phyloP scores from a whole-genome alignment of 805 yeast species.

The Ogataea paradorogensis region DNA sequence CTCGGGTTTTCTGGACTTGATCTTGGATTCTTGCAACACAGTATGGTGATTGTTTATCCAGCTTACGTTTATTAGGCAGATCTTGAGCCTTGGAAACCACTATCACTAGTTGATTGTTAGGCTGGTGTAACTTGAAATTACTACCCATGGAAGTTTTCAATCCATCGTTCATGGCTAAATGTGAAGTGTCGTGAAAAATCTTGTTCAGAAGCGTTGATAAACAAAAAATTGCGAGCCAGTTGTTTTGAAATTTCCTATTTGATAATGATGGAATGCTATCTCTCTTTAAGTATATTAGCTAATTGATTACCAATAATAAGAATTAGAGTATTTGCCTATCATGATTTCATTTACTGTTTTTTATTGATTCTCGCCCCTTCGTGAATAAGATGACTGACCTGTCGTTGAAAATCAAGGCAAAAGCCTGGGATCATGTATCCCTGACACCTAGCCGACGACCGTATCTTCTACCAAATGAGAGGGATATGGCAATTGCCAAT shows the following conservation, averaged over 20 bases:
- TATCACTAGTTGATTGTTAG: slow-evolving; percentile 59
- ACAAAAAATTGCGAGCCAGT: neutral
- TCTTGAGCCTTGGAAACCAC: slow-evolving; percentile 81
- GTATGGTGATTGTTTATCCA: slow-evolving; percentile 94
- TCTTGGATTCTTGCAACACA: slow-evolving; percentile 80
- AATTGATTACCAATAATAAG: too few species aligned
- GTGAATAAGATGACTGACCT: neutral
- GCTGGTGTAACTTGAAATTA: slow-evolving; percentile 9
- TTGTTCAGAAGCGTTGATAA: too few species aligned
- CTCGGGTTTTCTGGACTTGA: slow-evolving; percentile 73
- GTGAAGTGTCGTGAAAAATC: too few species aligned
- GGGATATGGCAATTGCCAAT: slow-evolving; percentile 49
- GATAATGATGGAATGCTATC: neutral
- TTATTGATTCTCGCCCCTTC: too few species aligned
- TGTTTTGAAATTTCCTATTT: slow-evolving; percentile 4
- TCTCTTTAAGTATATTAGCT: neutral
- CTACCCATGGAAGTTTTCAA: neutral
- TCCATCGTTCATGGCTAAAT: neutral
- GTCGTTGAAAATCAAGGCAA: slow-evolving; percentile 2
- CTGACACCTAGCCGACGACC: slow-evolving; percentile 35
- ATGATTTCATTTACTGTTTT: too few species aligned
- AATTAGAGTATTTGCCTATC: too few species aligned
- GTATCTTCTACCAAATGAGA: slow-evolving; percentile 35
- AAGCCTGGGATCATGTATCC: slow-evolving; percentile 22
- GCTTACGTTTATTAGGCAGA: slow-evolving; percentile 77